Base-by-base conservation (phyloP, 1,139 yeast genomes). In the Wickerhamomyces sp. region DNA sequence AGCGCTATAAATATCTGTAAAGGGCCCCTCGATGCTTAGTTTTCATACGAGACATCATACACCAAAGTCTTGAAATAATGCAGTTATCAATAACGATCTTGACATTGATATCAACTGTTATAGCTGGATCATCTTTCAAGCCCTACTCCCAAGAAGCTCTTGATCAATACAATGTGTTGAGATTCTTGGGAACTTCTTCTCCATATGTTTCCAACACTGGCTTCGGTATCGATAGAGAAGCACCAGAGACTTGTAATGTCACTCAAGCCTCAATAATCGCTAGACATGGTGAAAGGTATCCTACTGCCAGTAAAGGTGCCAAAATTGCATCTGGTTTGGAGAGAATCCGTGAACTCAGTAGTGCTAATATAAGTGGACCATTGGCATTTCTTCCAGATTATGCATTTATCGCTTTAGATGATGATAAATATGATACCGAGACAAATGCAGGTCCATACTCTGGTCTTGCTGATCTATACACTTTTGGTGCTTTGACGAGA, bases 211-310 rank as follows among this genome's bases (percentile, higher is more conserved):
- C 72, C 67, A 44, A 59, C 64, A 36, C 63, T 8, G 78, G 77
- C 0, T 64, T 54, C 44, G 78, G 78, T 14, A 69, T 74, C 31
- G 66, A 72, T 28, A 63, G 32, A 22, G 55, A 53, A 2, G 46
- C 48, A 12, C 78, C 78, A 8, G 56, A 49, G 3, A 63, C 63
- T 33, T 72, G 78, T 51, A 55, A 61, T 9, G 48, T 72, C 37
- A 66, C 67, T 38, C 78, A 71, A 49, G 74, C 70, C 14, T 76
- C 70, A 42, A 58, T 70, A 44, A 44, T 68, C 36, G 63, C 70
- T 25, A 66, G 79, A 55, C 79, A 74, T 46, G 79, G 78, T 15
- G 77, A 73, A 43, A 57, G 79, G 44, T 74, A 61, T 52, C 74
- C 77, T 14, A 58, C 68, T 2, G 49, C 50, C n/a, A 36, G 47